phyloP scores from a whole-genome alignment of 257 asterid species.

The Primulina eburnea region DNA sequence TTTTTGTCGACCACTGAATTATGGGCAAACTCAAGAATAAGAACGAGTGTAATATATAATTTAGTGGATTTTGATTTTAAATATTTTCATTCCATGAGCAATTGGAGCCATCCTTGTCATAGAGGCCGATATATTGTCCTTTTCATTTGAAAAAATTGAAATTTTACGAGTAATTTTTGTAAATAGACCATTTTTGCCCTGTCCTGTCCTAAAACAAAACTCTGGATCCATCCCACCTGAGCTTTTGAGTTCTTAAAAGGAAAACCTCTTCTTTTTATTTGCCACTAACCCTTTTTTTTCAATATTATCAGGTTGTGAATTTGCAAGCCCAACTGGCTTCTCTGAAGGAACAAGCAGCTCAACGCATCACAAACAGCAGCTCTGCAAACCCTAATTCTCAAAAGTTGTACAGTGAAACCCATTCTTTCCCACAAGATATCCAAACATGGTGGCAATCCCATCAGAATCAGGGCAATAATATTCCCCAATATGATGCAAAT shows the following conservation, averaged over 20 bases:
- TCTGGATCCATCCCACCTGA: background rate
- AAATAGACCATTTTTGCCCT: background rate
- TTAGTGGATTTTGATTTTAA: too few species aligned
- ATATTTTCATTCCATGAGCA: too few species aligned
- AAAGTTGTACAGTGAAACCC: constrained; percentile 24
- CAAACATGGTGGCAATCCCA: constrained; percentile 43
- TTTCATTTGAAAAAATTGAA: background rate
- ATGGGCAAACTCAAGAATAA: background rate
- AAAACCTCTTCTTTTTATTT: too few species aligned
- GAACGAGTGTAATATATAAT: too few species aligned
- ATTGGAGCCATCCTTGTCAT: too few species aligned
- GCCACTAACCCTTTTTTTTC: background rate
- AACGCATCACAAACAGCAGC: constrained; percentile 17
- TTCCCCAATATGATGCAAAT: constrained; percentile 33
- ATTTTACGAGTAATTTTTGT: too few species aligned
- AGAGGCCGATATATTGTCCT: too few species aligned
- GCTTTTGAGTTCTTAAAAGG: background rate
- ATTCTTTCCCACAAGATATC: constrained; percentile 29
- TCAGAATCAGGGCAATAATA: constrained; percentile 23
- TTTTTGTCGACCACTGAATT: background rate
- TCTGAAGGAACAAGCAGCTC: constrained; percentile 45
- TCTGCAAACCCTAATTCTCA: constrained; percentile 44
- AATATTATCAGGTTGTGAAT: constrained; percentile 28
- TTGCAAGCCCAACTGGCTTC: constrained; percentile 45
- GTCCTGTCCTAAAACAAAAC: background rate